Base-by-base conservation (phyloP, 371 early-diverging fungal species). In the Mucor saturninus region DNA sequence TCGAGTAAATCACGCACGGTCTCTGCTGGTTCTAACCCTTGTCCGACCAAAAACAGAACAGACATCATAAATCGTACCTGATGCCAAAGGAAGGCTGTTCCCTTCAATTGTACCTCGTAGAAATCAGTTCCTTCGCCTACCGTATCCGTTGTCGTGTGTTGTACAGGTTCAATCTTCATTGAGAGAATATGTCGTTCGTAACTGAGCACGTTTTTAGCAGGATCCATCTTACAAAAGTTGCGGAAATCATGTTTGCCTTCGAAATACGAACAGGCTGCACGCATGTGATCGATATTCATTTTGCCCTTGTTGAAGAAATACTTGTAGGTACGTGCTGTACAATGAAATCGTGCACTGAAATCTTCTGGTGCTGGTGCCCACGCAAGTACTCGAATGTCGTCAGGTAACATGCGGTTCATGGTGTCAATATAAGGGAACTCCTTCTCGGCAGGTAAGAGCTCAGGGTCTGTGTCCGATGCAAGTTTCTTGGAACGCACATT, bases 11-110 rank as follows among this genome's bases (percentile, higher is more conserved):
- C 71, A 13, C 70, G 54, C 21, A 76, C 57, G 5, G 72, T 67
- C 48, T 73, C 77, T n/a, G 83, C 75, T 35, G 63, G 39, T 60
- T 80, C 84, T 61, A 67, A 63, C 26, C 62, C 74, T 73, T 76
- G 76, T 5, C 98, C 98, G 4, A 97, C 87, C 39, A 92, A 75
- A 60, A 96, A 91, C 40, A 98, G 69, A 8, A 97, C 77, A 0
- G 94, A 89, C 91, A 95, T 93, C 87, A 98, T 95, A 73, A 94
- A 96, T 42, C 98, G 91, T 37, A 98, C 96, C 76, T 97, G 98
- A 80, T 98, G 98, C 96, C 96, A 98, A 43, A 98, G 75, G 61
- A 98, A 98, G 13, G 97, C 96, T 0, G 89, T 87, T 15, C 96
- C 96, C 15, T 80, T 77, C 28, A 94, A 72, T 48, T 86, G 82